Percentiles rank a stretch among this genome's conserved stretches.
Conservation (phyloP, 139 green algal species). For the Coelastrella sp. region DNA sequence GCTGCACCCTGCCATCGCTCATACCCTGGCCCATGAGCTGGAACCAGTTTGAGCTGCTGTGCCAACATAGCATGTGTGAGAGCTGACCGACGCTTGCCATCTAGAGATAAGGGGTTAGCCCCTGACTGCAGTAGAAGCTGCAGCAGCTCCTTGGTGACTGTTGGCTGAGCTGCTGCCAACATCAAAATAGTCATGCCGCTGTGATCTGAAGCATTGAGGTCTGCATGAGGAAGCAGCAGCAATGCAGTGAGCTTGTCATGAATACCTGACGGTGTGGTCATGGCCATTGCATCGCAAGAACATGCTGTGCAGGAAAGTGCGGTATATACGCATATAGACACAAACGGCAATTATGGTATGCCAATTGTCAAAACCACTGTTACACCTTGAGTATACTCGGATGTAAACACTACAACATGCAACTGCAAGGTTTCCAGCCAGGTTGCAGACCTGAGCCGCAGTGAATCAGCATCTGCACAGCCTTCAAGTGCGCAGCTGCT, state of each 20-base stretch:
- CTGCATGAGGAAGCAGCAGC: constrained; percentile 1
- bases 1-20: neutral
- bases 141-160: neutral
- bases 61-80: constrained; percentile 35
- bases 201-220: constrained; percentile 20
- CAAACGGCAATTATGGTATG: too few species aligned
- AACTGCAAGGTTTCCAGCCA: neutral
- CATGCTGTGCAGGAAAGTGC: too few species aligned
- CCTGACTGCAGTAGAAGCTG: constrained; percentile 19
- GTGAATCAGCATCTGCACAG: constrained; percentile 21
- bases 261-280: neutral
- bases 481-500: constrained; percentile 6
- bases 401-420: neutral
- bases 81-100: constrained; percentile 35
- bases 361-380: too few species aligned
- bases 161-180: constrained; percentile 28
- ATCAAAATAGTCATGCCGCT: constrained; percentile 39
- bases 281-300: too few species aligned
- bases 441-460: neutral
- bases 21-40: neutral
- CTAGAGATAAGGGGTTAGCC: constrained; percentile 16
- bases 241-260: neutral
- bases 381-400: neutral
- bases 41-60: constrained; percentile 7
- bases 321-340: too few species aligned